phyloP scores from a whole-genome alignment of 768 basidiomycete genomes.

The Stropharia rugosoannulata region DNA sequence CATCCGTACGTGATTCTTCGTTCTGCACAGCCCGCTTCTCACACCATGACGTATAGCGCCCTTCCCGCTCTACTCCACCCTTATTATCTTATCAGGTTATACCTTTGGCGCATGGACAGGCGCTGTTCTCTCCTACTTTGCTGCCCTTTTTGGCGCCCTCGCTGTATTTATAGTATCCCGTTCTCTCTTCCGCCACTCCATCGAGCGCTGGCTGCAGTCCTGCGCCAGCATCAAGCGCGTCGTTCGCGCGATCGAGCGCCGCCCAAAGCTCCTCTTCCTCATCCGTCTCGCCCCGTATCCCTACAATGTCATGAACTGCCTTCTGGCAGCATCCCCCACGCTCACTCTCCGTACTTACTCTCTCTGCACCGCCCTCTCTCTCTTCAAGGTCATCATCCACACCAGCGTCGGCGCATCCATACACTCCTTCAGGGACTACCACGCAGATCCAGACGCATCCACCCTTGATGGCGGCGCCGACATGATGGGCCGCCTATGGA shows the following conservation, averaged over 20 bases:
- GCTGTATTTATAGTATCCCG: constrained; percentile 82
- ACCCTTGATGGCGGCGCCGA: constrained; percentile 47
- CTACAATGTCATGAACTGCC: constrained; percentile 94
- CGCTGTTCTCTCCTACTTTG: constrained; percentile 82
- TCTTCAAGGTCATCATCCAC: constrained; percentile 90
- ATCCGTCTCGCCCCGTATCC: constrained; percentile 92
- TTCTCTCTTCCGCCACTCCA: constrained; percentile 65
- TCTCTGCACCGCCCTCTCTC: constrained; percentile 75
- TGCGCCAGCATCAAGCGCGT: constrained; percentile 75
- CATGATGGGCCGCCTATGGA: constrained; percentile 56
- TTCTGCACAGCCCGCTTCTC: constrained; percentile 1
- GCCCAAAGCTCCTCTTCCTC: constrained; percentile 85
- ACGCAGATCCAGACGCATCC: constrained; percentile 35
- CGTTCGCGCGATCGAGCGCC: constrained; percentile 83
- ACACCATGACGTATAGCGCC: constrained; percentile 54
- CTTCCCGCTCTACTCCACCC: constrained; percentile 87
- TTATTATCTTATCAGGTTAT: constrained; percentile 91
- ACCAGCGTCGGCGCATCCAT: constrained; percentile 86
- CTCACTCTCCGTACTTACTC: constrained; percentile 80
- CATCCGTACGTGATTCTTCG: constrained; percentile 60
- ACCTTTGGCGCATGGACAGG: constrained; percentile 85
- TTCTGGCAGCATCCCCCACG: constrained; percentile 84
- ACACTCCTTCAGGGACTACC: constrained; percentile 76
- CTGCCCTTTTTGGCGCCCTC: constrained; percentile 83
- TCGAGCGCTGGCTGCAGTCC: constrained; percentile 70